Evolutionary conservation across 257 asterid species (phyloP), one percentile per base, ranked within the genome.

Genomic region (Salvia hispanica): DNA sequence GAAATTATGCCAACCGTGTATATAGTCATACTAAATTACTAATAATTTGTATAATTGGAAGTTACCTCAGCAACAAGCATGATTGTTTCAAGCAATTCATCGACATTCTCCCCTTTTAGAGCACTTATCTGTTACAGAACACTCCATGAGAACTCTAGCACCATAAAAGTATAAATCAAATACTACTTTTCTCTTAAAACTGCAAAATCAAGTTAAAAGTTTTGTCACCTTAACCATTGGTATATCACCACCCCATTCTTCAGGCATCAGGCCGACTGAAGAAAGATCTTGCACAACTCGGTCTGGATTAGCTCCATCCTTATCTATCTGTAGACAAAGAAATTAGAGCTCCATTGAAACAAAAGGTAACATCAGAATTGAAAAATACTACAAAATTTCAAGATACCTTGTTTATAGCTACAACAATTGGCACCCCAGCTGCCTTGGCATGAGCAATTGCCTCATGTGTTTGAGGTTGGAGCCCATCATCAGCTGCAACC

Each of bases 401-500:
- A 18, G 21, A 18, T 18, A 18, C 21, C 21, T 18, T 18, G 21
- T 18, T 18, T 18, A 18, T 18, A 18, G 21, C 21, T 18, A 18
- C 21, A 18, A 18, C 21, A 18, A 18, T 18, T 18, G 21, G 21
- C 21, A 18, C 21, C 21, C 21, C 21, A 18, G 21, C 21, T 18
- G 21, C 21, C 21, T 18, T 18, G 72, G 99, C 99, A 77, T 94
- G 99, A 68, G 98, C 98, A 75, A 94, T 84, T 61, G 99, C 99
- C 80, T 94, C 99, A 56, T 55, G 81, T 56, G 99, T 91, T 83
- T 94, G 97, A 67, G 97, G 99, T 62, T 81, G 85, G 68, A 91
- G 80, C 55, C 98, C 99, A 47, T 94, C 99, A 85, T 91, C 99
- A 70, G 96, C 99, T 63, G 98, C 99, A 69, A 94, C 96, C 62